Evolutionary conservation across 495 filamentous ascomycete genomes (phyloP), one percentile per base, ranked within the genome.

Genomic region (Cladorrhinum samala): DNA sequence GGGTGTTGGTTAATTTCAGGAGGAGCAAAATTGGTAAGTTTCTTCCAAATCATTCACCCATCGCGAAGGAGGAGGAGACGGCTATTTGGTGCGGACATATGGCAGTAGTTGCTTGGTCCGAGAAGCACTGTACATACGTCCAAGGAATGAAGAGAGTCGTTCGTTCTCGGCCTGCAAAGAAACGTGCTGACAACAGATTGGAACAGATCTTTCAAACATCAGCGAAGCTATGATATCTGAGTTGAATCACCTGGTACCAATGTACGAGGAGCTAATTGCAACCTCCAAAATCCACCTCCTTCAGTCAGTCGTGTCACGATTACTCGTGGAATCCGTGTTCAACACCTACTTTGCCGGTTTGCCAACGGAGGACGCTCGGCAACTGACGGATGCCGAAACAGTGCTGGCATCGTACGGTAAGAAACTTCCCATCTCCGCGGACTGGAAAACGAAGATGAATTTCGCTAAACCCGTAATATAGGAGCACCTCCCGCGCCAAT

Each of bases 1-100:
- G 79, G 79, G 73, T 78, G 9, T 72, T 81, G 49, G 70, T 73
- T 19, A 68, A 77, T 62, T 81, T 81, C 46, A 67, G 79, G 53
- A 71, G 71, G 62, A 70, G 71, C 5, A 78, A 67, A 59, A 62
- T 81, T 57, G 73, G 76, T 77, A 63, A 21, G 72, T 62, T 53
- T 46, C 21, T 25, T 33, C n/a, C 1, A 13, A 7, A 6, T 24
- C 16, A 1, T 6, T 27, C 6, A 14, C 8, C 39, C 7, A 45
- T 14, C 9, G 13, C 39, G 3, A 41, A 9, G n/a, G 20, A 16
- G n/a, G 13, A 41, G 16, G 5, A 19, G n/a, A n/a, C n/a, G n/a
- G n/a, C n/a, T n/a, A n/a, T n/a, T n/a, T n/a, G n/a, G n/a, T n/a
- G n/a, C n/a, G n/a, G n/a, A n/a, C n/a, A n/a, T n/a, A n/a, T n/a